Evolutionary conservation across 306 rosid genomes (phyloP), one percentile per base, ranked within the genome.

Genomic region (Arachis stenosperma): DNA sequence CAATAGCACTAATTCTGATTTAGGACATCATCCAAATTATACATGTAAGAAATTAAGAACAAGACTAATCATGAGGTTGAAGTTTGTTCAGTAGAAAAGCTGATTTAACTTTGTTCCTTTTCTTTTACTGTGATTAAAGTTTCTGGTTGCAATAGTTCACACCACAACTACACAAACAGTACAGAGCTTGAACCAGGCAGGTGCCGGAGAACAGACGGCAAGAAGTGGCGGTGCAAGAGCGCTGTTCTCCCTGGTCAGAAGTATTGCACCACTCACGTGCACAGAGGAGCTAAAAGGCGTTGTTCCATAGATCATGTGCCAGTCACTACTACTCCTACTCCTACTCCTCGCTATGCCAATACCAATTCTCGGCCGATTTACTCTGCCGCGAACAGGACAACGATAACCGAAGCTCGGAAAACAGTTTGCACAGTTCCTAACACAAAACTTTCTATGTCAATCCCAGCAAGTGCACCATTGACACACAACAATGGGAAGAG

Each of bases 191-290:
- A 90, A 83, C 78, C 83, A 0, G 85, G 82, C 53, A 70, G 97
- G 80, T 93, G 98, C 47, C 84, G 97, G 67, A 84, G 98, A 85
- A 93, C 97, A 8, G 97, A 93, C 2, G 98, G 97, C 30, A 93
- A 88, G 84, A 93, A 87, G 73, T 93, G 98, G 98, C 82, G 90
- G 52, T 93, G 98, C 85, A 81, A 85, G 78, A 74, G 87, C 22
- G 85, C 68, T 11, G 84, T 77, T 52, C 77, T 93, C 73, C 87
- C 91, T 1, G 78, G 84, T 56, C 89, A 86, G 63, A 93, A 93
- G 68, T 90, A 93, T 74, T 88, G 98, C 71, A 84, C 70, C 15
- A 76, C 86, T 11, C 98, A 93, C 67, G 77, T 88, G 89, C 91
- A 90, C 74, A 81, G 97, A 82, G 98, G 97, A 22, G 85, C 88